phyloP scores from a whole-genome alignment of 208 protist species.

The Polymyxa betae region DNA sequence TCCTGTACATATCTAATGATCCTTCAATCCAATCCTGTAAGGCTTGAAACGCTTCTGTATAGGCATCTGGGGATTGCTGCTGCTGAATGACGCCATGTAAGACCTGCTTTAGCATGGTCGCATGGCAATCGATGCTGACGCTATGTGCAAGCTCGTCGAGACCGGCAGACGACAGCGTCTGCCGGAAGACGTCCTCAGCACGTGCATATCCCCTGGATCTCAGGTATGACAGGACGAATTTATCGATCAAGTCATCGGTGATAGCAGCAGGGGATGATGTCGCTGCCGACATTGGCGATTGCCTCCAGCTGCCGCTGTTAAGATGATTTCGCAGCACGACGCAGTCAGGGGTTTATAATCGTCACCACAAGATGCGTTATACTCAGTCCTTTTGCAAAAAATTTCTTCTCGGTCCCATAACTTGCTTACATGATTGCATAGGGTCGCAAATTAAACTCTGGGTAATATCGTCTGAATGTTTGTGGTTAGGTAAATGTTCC shows the following conservation, averaged over 20 bases:
- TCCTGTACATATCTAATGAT: not conserved
- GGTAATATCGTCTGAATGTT: no score
- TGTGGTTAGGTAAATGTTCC: no score
- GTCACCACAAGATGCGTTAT: no score
- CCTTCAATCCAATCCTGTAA: not conserved
- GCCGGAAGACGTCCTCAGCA: slow-evolving; percentile 3
- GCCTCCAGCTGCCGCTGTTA: no score
- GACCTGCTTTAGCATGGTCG: not conserved
- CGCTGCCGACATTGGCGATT: not conserved
- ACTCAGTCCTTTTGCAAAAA: no score
- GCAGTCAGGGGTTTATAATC: no score
- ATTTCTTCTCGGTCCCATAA: no score
- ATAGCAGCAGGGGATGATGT: not conserved
- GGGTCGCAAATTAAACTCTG: no score
- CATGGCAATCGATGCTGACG: slow-evolving; percentile 8
- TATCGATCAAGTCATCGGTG: not conserved
- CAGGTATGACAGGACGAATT: slow-evolving; percentile 10
- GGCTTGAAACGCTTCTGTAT: not conserved
- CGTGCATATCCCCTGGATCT: not conserved
- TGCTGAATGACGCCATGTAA: not conserved
- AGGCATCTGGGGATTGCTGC: not conserved
- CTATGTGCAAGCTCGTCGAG: not conserved
- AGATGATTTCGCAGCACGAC: no score
- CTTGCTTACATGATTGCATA: no score
- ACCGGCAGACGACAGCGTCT: not conserved